phyloP scores from a whole-genome alignment of 352 stramenopile genomes.

The Phytopythium litorale region DNA sequence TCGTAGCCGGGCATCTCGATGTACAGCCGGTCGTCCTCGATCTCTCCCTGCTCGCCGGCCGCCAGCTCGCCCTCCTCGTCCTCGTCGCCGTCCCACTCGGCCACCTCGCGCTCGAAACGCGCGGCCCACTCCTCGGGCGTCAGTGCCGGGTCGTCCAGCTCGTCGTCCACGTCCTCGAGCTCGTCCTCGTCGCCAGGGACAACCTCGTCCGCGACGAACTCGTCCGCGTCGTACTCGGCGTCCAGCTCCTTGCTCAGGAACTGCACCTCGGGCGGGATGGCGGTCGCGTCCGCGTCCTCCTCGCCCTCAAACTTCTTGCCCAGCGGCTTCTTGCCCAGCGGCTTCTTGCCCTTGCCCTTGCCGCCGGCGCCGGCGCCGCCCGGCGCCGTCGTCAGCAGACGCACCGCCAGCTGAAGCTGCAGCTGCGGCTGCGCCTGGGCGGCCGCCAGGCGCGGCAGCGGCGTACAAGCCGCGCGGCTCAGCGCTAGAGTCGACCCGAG shows the following conservation, averaged over 20 bases:
- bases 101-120: constrained; percentile 66
- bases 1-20: constrained; percentile 75
- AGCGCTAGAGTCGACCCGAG: constrained; percentile 6
- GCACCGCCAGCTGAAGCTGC: constrained; percentile 14
- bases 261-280: constrained; percentile 56
- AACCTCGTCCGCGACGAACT: constrained; percentile 32
- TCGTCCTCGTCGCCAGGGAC: constrained; percentile 18
- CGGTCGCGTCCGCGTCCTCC: constrained; percentile 37
- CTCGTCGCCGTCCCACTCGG: constrained; percentile 45
- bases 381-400: constrained; percentile 32
- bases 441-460: constrained; percentile 14
- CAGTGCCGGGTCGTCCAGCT: constrained; percentile 19
- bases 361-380: constrained; percentile 5
- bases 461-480: constrained; percentile 14
- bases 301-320: constrained; percentile 61
- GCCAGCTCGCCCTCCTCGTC: constrained; percentile 13
- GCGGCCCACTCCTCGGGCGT: constrained; percentile 52
- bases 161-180: constrained; percentile 29
- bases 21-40: constrained; percentile 70
- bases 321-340: constrained; percentile 35
- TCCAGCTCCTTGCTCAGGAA: constrained; percentile 55
- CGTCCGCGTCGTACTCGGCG: constrained; percentile 20
- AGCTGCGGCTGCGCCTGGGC: constrained; percentile 2
- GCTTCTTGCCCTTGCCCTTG: constrained; percentile 56
- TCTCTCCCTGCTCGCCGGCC: constrained; percentile 5